Evolutionary conservation across 805 yeast species (phyloP).

Genomic region (Pichia sporocuriosa): DNA sequence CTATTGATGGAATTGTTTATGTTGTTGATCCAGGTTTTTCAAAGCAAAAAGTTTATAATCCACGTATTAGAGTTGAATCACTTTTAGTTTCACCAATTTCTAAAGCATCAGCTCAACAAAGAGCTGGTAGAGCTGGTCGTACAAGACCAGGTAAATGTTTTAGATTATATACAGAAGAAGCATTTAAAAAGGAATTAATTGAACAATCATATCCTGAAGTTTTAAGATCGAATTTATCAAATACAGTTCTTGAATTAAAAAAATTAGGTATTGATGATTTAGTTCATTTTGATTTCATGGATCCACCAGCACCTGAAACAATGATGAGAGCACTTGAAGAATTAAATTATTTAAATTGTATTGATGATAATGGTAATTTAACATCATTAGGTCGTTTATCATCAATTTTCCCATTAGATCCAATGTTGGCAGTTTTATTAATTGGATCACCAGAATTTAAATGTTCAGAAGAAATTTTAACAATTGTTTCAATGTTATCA

Average conservation of each 20-base stretch:
- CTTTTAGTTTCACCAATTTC: constrained; percentile 92
- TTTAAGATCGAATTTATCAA: constrained; percentile 80
- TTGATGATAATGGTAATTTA: constrained; percentile 85
- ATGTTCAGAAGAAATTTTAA: constrained; percentile 83
- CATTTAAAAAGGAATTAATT: constrained; percentile 85
- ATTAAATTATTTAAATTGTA: constrained; percentile 80
- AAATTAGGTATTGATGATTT: constrained; percentile 92
- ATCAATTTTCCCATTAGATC: constrained; percentile 91
- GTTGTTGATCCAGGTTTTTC: constrained; percentile 98
- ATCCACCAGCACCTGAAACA: constrained; percentile 99
- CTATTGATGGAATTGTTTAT: constrained; percentile 95
- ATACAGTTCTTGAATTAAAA: constrained; percentile 87
- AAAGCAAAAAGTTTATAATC: constrained; percentile 93
- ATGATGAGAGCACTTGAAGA: constrained; percentile 99
- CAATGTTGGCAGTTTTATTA: constrained; percentile 88
- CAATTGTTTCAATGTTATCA: constrained; percentile 83
- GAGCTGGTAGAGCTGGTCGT: constrained; percentile 99
- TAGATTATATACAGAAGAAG: constrained; percentile 93
- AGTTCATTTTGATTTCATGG: constrained; percentile 98
- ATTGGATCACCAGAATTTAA: constrained; percentile 79
- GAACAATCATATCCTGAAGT: constrained; percentile 97
- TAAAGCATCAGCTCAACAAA: constrained; percentile 94
- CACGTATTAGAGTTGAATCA: constrained; percentile 92
- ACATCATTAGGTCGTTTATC: constrained; percentile 87
- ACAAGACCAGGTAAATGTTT: constrained; percentile 97